Evolutionary conservation across 1,284 basidiomycete species (phyloP).

Genomic region (Coriolopsis trogii): DNA sequence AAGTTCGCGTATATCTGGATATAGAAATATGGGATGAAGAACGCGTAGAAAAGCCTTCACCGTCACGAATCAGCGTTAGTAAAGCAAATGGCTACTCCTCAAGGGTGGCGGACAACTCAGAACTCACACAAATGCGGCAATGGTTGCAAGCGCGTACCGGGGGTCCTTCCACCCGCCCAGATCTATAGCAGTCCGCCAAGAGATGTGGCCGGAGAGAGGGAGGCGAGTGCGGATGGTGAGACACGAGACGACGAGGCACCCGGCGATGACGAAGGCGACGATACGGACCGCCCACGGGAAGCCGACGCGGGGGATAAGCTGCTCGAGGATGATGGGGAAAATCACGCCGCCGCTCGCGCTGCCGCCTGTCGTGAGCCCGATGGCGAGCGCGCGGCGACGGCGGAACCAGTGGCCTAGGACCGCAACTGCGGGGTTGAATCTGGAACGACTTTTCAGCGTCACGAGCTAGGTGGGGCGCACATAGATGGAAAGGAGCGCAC

Average conservation of each 20-base stretch:
- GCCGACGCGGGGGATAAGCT: slow-evolving; percentile 54
- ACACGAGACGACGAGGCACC: slow-evolving; percentile 33
- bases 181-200: slow-evolving; percentile 31
- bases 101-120: background rate
- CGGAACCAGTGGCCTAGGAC: slow-evolving; percentile 23
- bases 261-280: slow-evolving; percentile 34
- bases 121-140: slow-evolving; percentile 36
- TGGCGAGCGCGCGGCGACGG: slow-evolving; percentile 55
- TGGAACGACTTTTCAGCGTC: background rate
- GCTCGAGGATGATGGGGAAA: slow-evolving; percentile 63
- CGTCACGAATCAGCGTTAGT: background rate
- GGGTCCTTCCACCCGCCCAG: slow-evolving; percentile 35
- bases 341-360: slow-evolving; percentile 58
- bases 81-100: background rate
- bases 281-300: slow-evolving; percentile 62
- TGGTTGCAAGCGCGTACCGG: slow-evolving; percentile 32
- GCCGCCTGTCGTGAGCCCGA: slow-evolving; percentile 45
- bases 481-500: slow-evolving; percentile 22
- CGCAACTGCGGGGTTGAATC: slow-evolving; percentile 14
- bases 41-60: slow-evolving; percentile 39
- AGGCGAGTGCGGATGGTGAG: slow-evolving; percentile 34
- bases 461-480: background rate
- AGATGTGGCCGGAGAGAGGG: slow-evolving; percentile 25
- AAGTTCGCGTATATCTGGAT: slow-evolving; percentile 53
- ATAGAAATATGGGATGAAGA: slow-evolving; percentile 70